Conservation (phyloP, 129 eudicot genomes). For the Flaveria trinervia region DNA sequence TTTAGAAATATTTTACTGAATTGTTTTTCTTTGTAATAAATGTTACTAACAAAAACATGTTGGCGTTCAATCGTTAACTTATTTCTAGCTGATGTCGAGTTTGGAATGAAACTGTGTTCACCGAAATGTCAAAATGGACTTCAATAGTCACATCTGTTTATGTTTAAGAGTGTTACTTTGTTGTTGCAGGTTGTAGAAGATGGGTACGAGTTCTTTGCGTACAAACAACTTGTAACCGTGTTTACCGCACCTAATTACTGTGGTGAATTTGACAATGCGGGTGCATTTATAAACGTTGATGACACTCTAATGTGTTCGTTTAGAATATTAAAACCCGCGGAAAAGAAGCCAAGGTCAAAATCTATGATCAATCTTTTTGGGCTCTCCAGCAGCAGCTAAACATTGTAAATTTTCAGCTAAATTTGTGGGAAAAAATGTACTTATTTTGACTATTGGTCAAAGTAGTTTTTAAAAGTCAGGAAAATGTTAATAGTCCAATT, state of each 20-base stretch:
- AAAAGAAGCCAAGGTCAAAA: constrained; percentile 43
- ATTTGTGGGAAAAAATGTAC: not conserved
- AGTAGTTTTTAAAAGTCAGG: not conserved
- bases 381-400: constrained; percentile 29
- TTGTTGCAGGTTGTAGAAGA: constrained; percentile 56
- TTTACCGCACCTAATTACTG: constrained; percentile 54
- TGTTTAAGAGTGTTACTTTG: constrained; percentile 13
- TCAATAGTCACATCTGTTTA: not conserved
- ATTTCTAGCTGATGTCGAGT: not conserved
- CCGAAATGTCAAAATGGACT: constrained; percentile 18
- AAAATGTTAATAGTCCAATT: not conserved
- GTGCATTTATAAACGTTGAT: constrained; percentile 52
- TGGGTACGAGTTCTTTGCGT: constrained; percentile 55
- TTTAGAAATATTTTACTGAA: not conserved
- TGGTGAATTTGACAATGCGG: constrained; percentile 55
- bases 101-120: not conserved
- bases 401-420: constrained; percentile 16
- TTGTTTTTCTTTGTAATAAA: not conserved
- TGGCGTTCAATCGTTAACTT: not conserved
- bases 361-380: constrained; percentile 47
- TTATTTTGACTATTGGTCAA: not conserved
- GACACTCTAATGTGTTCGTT: constrained; percentile 53
- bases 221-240: constrained; percentile 49
- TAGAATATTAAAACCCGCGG: constrained; percentile 51
- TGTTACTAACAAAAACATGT: not conserved